phyloP scores from a whole-genome alignment of 2,329 filamentous ascomycete genomes.

The Curvularia spicifera region DNA sequence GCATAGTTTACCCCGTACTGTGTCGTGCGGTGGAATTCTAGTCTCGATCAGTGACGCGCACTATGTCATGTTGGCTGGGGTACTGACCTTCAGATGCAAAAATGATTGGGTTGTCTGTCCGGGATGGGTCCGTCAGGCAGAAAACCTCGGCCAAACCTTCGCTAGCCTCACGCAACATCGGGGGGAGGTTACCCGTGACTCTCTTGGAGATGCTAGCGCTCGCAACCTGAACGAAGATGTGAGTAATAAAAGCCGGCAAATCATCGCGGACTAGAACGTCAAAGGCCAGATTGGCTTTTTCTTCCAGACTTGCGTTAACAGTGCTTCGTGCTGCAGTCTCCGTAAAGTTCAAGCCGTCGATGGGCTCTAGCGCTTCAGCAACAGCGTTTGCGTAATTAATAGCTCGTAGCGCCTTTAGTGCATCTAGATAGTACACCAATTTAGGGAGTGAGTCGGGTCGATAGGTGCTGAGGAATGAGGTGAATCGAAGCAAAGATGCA shows the following conservation, averaged over 20 bases:
- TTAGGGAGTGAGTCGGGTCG: constrained; percentile 69
- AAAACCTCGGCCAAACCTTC: constrained; percentile 80
- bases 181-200: constrained; percentile 70
- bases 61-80: not conserved
- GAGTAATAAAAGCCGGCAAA: constrained; percentile 73
- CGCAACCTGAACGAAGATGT: constrained; percentile 72
- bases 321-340: constrained; percentile 59
- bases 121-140: constrained; percentile 75
- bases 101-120: constrained; percentile 76
- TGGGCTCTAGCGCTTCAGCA: constrained; percentile 64
- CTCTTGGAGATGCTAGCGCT: constrained; percentile 71
- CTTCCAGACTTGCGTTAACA: constrained; percentile 64
- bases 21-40: constrained; percentile 75
- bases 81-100: constrained; percentile 73
- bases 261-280: constrained; percentile 70
- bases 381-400: constrained; percentile 75
- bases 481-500: constrained; percentile 68
- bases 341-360: constrained; percentile 64
- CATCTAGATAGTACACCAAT: constrained; percentile 74
- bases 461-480: constrained; percentile 66
- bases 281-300: constrained; percentile 70
- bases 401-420: constrained; percentile 72
- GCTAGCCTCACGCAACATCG: constrained; percentile 69
- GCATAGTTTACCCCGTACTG: constrained; percentile 77
- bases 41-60: constrained; percentile 14